Conservation (phyloP, 2,329 filamentous ascomycete genomes). For the Malbranchea cinnamomea region DNA sequence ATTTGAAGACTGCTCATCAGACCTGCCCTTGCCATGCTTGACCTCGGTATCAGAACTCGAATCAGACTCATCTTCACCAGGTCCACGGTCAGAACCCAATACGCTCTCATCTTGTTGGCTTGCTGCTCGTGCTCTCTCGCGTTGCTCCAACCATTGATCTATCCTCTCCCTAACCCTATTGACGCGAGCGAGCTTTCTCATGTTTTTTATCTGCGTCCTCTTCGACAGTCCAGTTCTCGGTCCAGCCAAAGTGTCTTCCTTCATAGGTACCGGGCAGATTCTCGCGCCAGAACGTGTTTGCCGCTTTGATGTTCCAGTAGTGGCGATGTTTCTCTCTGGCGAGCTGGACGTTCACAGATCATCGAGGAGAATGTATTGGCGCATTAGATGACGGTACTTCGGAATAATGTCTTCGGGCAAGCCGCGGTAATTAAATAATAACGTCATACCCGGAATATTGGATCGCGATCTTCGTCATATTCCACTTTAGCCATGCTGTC, state of each 20-base stretch:
- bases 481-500: neutral
- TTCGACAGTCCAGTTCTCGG: conserved; percentile 10
- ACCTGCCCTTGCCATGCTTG: no score
- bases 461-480: conserved; percentile 6
- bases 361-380: conserved; percentile 8
- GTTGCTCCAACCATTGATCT: no score
- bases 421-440: neutral
- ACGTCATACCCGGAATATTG: conserved; percentile 8
- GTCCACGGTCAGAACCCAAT: no score
- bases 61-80: no score
- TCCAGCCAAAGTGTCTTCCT: conserved; percentile 10
- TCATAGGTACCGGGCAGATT: conserved; percentile 6
- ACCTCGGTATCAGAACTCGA: no score
- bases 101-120: no score
- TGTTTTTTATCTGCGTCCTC: no score
- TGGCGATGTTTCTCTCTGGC: conserved; percentile 6
- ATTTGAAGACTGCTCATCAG: no score
- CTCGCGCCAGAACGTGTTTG: conserved; percentile 11
- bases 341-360: conserved; percentile 13
- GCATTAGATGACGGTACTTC: conserved; percentile 7
- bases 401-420: conserved; percentile 4
- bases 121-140: no score
- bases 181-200: no score
- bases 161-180: no score
- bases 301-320: conserved; percentile 9